A percentile compares a stretch with the other conserved stretches of the same genome.
These are phyloP conservation scores for Pseudohalonectria lignicola DNA, from an alignment of 2,329 filamentous ascomycete genomes.

Conservation along the genomic window DNA sequence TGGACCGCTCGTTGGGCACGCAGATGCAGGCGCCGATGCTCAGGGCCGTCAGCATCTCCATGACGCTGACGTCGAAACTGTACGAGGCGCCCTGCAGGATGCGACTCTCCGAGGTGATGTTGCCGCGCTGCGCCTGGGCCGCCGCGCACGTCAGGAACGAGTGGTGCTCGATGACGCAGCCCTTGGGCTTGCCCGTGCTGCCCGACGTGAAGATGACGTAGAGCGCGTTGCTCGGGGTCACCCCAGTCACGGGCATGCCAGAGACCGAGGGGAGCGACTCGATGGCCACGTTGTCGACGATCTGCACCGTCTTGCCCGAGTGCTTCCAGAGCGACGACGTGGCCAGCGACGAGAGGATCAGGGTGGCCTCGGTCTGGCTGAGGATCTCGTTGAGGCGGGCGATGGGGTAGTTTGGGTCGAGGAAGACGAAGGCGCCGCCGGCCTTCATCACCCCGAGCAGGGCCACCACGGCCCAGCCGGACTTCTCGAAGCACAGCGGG, in stretches of 20 bases:
- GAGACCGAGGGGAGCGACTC: neutral
- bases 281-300: neutral
- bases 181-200: constrained; percentile 47
- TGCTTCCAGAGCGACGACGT: no score
- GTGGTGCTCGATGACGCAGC: constrained; percentile 10
- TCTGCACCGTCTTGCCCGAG: no score
- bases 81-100: neutral
- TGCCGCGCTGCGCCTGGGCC: neutral
- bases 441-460: constrained; percentile 14
- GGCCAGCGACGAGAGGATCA: neutral
- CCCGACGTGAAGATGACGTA: constrained; percentile 46
- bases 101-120: neutral
- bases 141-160: neutral
- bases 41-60: constrained; percentile 23
- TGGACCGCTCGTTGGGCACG: neutral
- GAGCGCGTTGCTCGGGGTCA: neutral
- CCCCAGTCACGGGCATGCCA: neutral
- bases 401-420: constrained; percentile 8
- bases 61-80: constrained; percentile 2
- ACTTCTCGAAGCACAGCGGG: constrained; percentile 13
- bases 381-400: constrained; percentile 7
- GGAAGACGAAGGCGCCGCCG: constrained; percentile 13
- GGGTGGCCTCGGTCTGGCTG: neutral
- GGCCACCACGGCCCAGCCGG: constrained; percentile 8
- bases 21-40: constrained; percentile 16